Evolutionary conservation across 2,329 filamentous ascomycete species (phyloP).

Genomic region (Stagonosporopsis tanaceti): DNA sequence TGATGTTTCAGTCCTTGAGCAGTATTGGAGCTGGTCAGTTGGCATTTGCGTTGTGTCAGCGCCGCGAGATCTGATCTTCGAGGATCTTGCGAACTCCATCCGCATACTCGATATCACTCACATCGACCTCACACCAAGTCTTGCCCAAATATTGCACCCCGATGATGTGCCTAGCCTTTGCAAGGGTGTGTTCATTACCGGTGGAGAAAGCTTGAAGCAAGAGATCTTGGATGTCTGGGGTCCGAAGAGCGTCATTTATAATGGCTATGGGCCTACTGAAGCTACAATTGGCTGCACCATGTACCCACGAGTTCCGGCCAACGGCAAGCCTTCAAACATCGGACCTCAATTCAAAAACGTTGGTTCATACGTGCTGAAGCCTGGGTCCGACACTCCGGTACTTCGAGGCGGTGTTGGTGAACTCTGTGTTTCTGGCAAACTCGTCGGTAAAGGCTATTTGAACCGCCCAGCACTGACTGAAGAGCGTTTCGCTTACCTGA

Average conservation of each 20-base stretch:
- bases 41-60: conserved; percentile 85
- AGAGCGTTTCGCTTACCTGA: conserved; percentile 76
- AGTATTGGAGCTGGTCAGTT: conserved; percentile 95
- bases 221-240: conserved; percentile 91
- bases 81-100: conserved; percentile 80
- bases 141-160: conserved; percentile 80
- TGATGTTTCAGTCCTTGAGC: conserved; percentile 90
- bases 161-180: conserved; percentile 82
- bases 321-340: conserved; percentile 87
- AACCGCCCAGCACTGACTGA: conserved; percentile 79
- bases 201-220: conserved; percentile 85
- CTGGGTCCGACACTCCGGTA: conserved; percentile 74
- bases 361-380: conserved; percentile 78
- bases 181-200: conserved; percentile 89
- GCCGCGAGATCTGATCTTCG: conserved; percentile 83
- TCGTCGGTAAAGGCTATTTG: conserved; percentile 90
- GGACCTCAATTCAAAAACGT: conserved; percentile 88
- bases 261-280: conserved; percentile 89
- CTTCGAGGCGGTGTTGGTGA: conserved; percentile 83
- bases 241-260: conserved; percentile 80
- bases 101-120: conserved; percentile 79
- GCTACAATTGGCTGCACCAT: conserved; percentile 93
- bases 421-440: conserved; percentile 83
- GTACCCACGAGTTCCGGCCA: conserved; percentile 78
- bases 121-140: conserved; percentile 88